Evolutionary conservation across 352 stramenopile genomes (phyloP).

Genomic region (Pythium apleroticum): DNA sequence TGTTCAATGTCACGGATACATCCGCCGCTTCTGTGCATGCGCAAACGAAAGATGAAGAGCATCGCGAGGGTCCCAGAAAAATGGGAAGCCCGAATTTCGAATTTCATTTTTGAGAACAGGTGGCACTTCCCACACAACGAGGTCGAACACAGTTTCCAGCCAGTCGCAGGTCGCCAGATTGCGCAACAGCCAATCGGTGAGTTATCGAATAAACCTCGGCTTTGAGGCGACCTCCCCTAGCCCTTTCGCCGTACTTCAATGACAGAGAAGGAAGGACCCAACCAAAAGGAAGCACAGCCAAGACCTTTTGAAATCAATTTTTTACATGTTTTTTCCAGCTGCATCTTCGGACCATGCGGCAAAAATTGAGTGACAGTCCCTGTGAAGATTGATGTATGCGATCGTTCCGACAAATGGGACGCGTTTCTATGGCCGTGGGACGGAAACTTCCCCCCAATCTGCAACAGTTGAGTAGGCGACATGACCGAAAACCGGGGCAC

Average conservation of each 20-base stretch:
- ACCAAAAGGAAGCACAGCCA: not conserved
- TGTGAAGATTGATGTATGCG: not conserved
- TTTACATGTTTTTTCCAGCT: not conserved
- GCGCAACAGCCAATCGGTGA: not conserved
- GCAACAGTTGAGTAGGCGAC: not conserved
- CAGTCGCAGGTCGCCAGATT: constrained; percentile 2
- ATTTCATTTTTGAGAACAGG: too few relatives aligned
- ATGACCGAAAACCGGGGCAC: not conserved
- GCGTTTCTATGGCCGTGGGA: not conserved
- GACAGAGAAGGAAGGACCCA: not conserved
- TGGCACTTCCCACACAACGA: not conserved
- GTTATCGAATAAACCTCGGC: constrained; percentile 3
- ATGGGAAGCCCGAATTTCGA: not conserved
- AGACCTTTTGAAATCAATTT: not conserved
- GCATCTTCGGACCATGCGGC: not conserved
- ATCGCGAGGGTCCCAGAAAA: not conserved
- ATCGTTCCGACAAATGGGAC: not conserved
- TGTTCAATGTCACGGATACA: not conserved
- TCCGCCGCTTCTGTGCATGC: not conserved
- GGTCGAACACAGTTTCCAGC: not conserved
- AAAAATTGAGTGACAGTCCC: not conserved
- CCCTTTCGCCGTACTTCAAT: constrained; percentile 1
- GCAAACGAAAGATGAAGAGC: not conserved
- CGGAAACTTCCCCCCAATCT: not conserved
- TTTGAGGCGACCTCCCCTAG: not conserved